Conservation (phyloP, 176 grass and related monocot genomes). For the Themeda triandra region DNA sequence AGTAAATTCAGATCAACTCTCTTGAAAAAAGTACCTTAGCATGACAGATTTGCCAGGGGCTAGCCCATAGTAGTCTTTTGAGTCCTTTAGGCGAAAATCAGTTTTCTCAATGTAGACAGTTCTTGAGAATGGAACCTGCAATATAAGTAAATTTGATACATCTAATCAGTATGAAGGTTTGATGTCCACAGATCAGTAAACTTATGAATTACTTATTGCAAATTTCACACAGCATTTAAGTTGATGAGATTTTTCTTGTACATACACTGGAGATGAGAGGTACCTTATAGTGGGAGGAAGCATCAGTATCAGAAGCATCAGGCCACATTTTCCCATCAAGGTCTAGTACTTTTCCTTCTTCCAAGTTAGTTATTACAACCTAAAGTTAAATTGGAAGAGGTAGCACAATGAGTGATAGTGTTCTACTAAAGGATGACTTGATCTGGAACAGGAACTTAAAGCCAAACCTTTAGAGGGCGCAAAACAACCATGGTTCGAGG, state of each 20-base stretch:
- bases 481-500: conserved; percentile 81
- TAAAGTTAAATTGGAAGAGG: conserved; percentile 28
- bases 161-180: neutral
- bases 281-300: conserved; percentile 91
- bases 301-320: conserved; percentile 82
- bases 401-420: conserved; percentile 1
- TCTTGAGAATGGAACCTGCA: conserved; percentile 77
- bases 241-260: neutral
- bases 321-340: conserved; percentile 99
- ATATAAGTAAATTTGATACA: neutral
- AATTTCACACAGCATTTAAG: neutral
- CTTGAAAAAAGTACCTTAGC: conserved; percentile 59
- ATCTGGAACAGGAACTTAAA: conserved; percentile 17
- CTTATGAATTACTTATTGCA: neutral
- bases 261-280: conserved; percentile 3
- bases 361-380: conserved; percentile 97
- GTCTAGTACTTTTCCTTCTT: conserved; percentile 66
- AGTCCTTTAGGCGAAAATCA: conserved; percentile 94
- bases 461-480: conserved; percentile 82
- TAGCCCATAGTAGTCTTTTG: conserved; percentile 95
- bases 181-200: neutral
- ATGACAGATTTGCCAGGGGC: conserved; percentile 91
- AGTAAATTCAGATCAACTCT: conserved; percentile 22
- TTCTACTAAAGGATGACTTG: conserved; percentile 1
- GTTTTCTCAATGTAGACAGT: conserved; percentile 74